Conservation (phyloP, 768 basidiomycete genomes). For the Leucocoprinus birnbaumii region DNA sequence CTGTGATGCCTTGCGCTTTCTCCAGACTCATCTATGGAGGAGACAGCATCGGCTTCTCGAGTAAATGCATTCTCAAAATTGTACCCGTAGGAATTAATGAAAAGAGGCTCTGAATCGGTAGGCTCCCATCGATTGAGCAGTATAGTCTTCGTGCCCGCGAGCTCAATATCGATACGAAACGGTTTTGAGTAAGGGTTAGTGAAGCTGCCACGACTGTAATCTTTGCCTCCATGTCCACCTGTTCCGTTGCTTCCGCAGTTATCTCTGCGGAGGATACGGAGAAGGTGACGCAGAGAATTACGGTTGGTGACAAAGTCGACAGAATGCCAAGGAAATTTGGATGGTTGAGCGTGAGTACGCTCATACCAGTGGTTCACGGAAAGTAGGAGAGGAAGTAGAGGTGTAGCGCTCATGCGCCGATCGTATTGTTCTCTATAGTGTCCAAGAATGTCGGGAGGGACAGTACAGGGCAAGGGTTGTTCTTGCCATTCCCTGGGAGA, state of each 20-base stretch:
- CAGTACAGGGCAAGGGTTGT: neutral
- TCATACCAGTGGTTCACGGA: slow-evolving; percentile 13
- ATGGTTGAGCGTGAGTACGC: neutral
- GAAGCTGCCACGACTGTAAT: neutral
- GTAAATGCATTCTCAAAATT: slow-evolving; percentile 54
- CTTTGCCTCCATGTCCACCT: neutral
- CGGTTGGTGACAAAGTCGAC: slow-evolving; percentile 52
- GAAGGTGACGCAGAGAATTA: slow-evolving; percentile 54
- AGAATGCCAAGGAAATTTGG: slow-evolving; percentile 27
- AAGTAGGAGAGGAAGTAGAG: slow-evolving; percentile 10
- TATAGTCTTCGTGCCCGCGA: slow-evolving; percentile 48
- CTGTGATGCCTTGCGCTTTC: slow-evolving; percentile 48
- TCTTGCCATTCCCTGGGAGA: slow-evolving; percentile 8
- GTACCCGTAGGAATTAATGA: slow-evolving; percentile 40
- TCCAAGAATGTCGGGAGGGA: neutral
- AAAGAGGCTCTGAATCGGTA: slow-evolving; percentile 22
- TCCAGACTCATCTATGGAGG: slow-evolving; percentile 31
- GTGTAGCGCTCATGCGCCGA: neutral
- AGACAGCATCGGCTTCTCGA: slow-evolving; percentile 7
- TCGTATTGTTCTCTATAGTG: slow-evolving; percentile 11
- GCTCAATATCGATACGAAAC: slow-evolving; percentile 64
- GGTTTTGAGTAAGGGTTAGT: neutral
- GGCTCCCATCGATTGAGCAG: slow-evolving; percentile 52
- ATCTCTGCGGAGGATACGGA: slow-evolving; percentile 42
- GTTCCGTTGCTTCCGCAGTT: slow-evolving; percentile 17